phyloP scores from a whole-genome alignment of 768 basidiomycete genomes.

The Boletellus sp. region DNA sequence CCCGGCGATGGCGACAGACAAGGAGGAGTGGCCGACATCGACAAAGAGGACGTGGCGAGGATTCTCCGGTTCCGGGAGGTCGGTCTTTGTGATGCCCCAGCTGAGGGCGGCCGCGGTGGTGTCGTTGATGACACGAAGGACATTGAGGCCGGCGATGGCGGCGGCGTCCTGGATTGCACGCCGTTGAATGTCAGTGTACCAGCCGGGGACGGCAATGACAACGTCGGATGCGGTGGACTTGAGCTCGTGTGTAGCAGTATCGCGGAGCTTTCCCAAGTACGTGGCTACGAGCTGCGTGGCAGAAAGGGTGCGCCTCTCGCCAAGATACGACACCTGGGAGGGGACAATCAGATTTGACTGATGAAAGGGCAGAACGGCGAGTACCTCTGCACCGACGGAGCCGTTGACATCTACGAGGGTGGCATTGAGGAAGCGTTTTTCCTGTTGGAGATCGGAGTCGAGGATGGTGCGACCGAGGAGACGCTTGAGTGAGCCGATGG shows the following conservation, averaged over 20 bases:
- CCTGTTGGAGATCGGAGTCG: slow-evolving; percentile 80
- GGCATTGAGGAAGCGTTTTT: slow-evolving; percentile 90
- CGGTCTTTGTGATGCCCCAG: slow-evolving; percentile 98
- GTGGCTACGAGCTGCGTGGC: slow-evolving; percentile 89
- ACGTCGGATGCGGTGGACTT: slow-evolving; percentile 85
- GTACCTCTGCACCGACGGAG: slow-evolving; percentile 80
- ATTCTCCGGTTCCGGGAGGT: slow-evolving; percentile 81
- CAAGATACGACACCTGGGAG: slow-evolving; percentile 79
- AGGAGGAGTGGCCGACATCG: slow-evolving; percentile 90
- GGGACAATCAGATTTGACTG: slow-evolving; percentile 8
- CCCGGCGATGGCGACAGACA: slow-evolving; percentile 83
- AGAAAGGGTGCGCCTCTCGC: slow-evolving; percentile 75
- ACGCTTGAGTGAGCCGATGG: slow-evolving; percentile 88
- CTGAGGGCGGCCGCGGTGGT: slow-evolving; percentile 93
- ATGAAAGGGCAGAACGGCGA: slow-evolving; percentile 1
- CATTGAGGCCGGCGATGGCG: slow-evolving; percentile 81
- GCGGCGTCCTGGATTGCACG: slow-evolving; percentile 89
- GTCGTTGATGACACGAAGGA: slow-evolving; percentile 95
- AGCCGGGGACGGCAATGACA: slow-evolving; percentile 94
- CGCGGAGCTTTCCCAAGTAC: slow-evolving; percentile 88
- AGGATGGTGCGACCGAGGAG: slow-evolving; percentile 76
- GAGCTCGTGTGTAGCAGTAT: slow-evolving; percentile 81
- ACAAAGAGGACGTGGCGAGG: slow-evolving; percentile 90
- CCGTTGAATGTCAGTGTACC: slow-evolving; percentile 94
- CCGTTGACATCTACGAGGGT: slow-evolving; percentile 82